Evolutionary conservation across 306 rosid genomes (phyloP), one percentile per base, ranked within the genome.

Genomic region (Luffa acutangula): DNA sequence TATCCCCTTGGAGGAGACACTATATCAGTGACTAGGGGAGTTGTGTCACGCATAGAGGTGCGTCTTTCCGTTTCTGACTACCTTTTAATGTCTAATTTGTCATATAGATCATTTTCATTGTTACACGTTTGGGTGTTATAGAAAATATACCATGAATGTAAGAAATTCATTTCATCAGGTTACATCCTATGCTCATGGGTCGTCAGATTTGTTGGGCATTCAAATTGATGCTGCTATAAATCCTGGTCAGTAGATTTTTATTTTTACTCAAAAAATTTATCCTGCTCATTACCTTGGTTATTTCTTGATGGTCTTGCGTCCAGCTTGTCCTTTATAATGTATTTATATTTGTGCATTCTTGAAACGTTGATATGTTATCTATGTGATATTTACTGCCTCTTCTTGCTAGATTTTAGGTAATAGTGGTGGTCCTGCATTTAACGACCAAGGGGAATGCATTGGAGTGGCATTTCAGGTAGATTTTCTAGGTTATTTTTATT

Each of bases 391-490:
- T 77, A 75, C 85, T 81, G 85, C 83, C 84, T 78, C 67, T 69
- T 81, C 77, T 82, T 81, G 80, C 83, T 88, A 84, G 81, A 90
- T 85, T 88, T 82, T 85, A 93, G 99, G 99, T 88, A 95, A 95
- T 87, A 95, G 97, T n/a, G 99, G 99, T 82, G 99, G 99, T 39
- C 99, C 99, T n/a, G 97, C 97, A 41, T 95, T 95, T 89, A 95
- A 91, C 83, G 97, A 85, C 85, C 88, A 83, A 79, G 97, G 99
- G 83, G 97, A 95, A 83, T 95, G 99, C 93, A 95, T 95, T 80
- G 99, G 99, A 49, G 97, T 95, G 81, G 99, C 99, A n/a, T 95
- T 95, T 90, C 99, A 95, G 99, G 99, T 95, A 89, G 80, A 84
- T 83, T 85, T 84, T 88, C 53, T 80, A 81, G 80, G 84, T 69